Conservation (phyloP, 345 rosid genomes). For the Lepidium aucheri region DNA sequence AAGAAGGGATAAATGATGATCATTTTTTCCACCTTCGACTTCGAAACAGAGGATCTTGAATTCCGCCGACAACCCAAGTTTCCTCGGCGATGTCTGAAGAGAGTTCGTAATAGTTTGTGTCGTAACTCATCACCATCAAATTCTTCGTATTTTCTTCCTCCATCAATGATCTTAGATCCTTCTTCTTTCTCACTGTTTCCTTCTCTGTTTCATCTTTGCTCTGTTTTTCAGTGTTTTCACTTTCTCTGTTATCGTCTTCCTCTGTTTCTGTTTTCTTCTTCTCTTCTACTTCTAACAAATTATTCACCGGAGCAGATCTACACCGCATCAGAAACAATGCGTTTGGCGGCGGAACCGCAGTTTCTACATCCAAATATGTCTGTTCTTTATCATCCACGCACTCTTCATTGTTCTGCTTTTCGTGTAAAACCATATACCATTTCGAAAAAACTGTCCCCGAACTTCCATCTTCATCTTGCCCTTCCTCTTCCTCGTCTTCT, state of each 20-base stretch:
- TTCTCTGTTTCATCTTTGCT: slow-evolving; percentile 6
- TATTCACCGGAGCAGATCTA: slow-evolving; percentile 73
- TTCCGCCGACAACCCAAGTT: slow-evolving; percentile 77
- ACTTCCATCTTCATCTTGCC: slow-evolving; percentile 20
- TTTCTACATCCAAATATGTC: background rate
- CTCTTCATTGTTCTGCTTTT: slow-evolving; percentile 26
- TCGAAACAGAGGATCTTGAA: slow-evolving; percentile 45
- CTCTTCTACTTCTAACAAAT: slow-evolving; percentile 32
- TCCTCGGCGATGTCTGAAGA: slow-evolving; percentile 68
- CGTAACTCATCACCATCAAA: slow-evolving; percentile 44
- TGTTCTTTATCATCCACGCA: slow-evolving; percentile 18
- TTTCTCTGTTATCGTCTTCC: background rate
- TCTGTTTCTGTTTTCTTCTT: slow-evolving; percentile 19
- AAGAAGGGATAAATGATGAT: slow-evolving; percentile 7
- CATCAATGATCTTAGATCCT: slow-evolving; percentile 45
- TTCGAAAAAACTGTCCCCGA: slow-evolving; percentile 62
- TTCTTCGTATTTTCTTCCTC: slow-evolving; percentile 55
- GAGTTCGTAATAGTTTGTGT: slow-evolving; percentile 49
- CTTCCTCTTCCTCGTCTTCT: slow-evolving; percentile 31
- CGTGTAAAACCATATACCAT: slow-evolving; percentile 73
- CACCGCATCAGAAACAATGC: slow-evolving; percentile 78
- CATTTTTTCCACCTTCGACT: slow-evolving; percentile 79
- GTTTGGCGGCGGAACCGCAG: slow-evolving; percentile 67
- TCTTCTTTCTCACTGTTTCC: slow-evolving; percentile 22
- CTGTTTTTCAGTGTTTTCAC: background rate